phyloP scores from a whole-genome alignment of 78 protist species.

The Abeoforma whisleri region DNA sequence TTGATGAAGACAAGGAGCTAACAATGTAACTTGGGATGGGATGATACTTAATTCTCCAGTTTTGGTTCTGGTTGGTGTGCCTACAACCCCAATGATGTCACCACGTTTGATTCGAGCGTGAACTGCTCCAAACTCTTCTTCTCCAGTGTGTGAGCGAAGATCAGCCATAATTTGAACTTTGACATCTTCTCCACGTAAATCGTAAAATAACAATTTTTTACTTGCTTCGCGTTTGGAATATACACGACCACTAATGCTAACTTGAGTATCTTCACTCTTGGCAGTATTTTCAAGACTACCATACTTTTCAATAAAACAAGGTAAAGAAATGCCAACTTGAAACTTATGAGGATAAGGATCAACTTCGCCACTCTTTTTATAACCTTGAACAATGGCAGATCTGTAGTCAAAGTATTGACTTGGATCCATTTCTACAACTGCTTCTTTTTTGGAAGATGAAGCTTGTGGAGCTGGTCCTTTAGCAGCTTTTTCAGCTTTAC shows the following conservation, averaged over 20 bases:
- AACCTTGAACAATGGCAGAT: neutral
- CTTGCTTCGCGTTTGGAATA: conserved; percentile 68
- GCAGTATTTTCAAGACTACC: neutral
- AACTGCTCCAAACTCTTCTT: conserved; percentile 54
- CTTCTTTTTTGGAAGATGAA: no score
- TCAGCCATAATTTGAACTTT: conserved; percentile 70
- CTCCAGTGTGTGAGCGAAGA: conserved; percentile 10
- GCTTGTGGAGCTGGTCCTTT: conserved; percentile 37
- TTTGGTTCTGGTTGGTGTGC: conserved; percentile 75
- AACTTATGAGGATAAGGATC: conserved; percentile 77
- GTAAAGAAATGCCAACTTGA: conserved; percentile 41
- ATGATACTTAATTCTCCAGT: conserved; percentile 90
- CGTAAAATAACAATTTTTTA: conserved; percentile 71
- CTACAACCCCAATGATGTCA: conserved; percentile 92
- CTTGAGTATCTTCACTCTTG: conserved; percentile 3
- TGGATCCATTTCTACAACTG: no score
- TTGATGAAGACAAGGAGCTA: conserved; percentile 94
- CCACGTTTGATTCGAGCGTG: conserved; percentile 78
- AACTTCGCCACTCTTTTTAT: conserved; percentile 1
- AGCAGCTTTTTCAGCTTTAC: conserved; percentile 38
- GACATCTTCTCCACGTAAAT: conserved; percentile 66
- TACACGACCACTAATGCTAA: conserved; percentile 71
- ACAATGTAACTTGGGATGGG: conserved; percentile 63
- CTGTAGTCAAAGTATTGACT: conserved; percentile 49
- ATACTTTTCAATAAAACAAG: conserved; percentile 59